phyloP scores from a whole-genome alignment of 495 filamentous ascomycete species.

The Jackrogersella minutella region DNA sequence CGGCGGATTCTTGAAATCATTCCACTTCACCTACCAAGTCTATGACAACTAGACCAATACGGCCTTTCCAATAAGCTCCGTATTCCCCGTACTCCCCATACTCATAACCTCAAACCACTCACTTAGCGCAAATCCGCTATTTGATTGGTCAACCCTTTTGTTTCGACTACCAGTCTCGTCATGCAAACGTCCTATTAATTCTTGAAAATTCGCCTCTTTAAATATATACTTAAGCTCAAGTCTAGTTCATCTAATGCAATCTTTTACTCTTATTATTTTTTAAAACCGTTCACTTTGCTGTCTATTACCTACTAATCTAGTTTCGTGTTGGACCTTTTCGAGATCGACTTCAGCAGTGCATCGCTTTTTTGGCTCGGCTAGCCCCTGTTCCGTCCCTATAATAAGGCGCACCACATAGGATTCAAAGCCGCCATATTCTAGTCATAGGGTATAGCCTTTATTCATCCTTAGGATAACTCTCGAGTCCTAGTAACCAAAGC shows the following conservation, averaged over 20 bases:
- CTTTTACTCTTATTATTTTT: too few relatives aligned
- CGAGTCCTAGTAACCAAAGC: background rate
- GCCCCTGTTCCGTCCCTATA: constrained; percentile 3
- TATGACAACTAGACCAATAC: constrained; percentile 9
- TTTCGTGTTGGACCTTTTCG: background rate
- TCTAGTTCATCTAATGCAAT: background rate
- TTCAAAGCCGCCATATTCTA: background rate
- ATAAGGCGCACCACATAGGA: background rate
- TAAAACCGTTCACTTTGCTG: background rate
- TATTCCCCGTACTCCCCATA: constrained; percentile 10
- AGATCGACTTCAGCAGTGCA: constrained; percentile 8
- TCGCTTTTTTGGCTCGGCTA: constrained; percentile 13
- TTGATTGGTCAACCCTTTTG: constrained; percentile 2
- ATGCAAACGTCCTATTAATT: background rate
- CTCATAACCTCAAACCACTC: background rate
- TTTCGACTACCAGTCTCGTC: background rate
- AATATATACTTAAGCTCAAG: background rate
- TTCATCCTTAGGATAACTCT: background rate
- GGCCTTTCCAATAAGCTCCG: constrained; percentile 27
- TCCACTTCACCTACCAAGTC: constrained; percentile 5
- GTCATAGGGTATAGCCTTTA: background rate
- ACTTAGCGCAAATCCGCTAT: background rate
- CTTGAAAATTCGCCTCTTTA: background rate
- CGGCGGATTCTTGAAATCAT: constrained; percentile 14
- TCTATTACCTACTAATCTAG: too few relatives aligned